A percentile compares a stretch with the other conserved stretches of the same genome.
Evolutionary conservation across 805 yeast species (phyloP).

Genomic region (Candida bentonensis): DNA sequence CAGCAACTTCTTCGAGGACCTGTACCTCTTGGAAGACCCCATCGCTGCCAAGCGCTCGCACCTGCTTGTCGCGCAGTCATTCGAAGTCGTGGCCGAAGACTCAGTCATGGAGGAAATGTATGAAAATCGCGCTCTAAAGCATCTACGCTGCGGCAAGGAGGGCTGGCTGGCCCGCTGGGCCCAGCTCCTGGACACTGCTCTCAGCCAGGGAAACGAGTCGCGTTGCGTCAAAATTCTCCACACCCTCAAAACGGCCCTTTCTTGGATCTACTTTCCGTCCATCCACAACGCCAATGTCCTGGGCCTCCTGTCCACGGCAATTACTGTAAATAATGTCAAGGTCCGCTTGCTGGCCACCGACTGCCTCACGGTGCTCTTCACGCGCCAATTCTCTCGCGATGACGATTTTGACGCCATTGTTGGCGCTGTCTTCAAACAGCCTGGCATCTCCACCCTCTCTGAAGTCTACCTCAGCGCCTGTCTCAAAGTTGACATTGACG

Average conservation of each 20-base stretch:
- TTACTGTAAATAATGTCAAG: constrained; percentile 33
- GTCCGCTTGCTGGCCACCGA: constrained; percentile 78
- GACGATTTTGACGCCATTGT: constrained; percentile 66
- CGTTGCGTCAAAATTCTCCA: constrained; percentile 52
- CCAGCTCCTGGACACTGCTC: constrained; percentile 13
- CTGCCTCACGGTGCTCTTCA: constrained; percentile 76
- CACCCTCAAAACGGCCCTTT: constrained; percentile 76
- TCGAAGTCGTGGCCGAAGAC: constrained; percentile 67
- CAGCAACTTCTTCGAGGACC: constrained; percentile 83
- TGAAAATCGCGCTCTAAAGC: constrained; percentile 48
- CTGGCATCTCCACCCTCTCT: constrained; percentile 58
- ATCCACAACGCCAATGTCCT: constrained; percentile 54
- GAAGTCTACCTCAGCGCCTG: constrained; percentile 40
- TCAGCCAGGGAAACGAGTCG: neutral
- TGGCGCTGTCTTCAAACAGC: constrained; percentile 59
- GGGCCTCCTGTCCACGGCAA: constrained; percentile 37
- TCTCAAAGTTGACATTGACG: constrained; percentile 38
- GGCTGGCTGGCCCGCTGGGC: constrained; percentile 87
- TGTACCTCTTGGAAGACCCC: constrained; percentile 83
- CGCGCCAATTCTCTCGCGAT: constrained; percentile 52
- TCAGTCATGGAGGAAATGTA: constrained; percentile 46
- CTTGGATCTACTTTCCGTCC: constrained; percentile 77
- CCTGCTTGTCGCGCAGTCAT: constrained; percentile 68
- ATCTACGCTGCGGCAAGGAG: constrained; percentile 51
- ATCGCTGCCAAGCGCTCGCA: constrained; percentile 68